phyloP scores from a whole-genome alignment of 805 yeast genomes.

The Brettanomyces sp. region DNA sequence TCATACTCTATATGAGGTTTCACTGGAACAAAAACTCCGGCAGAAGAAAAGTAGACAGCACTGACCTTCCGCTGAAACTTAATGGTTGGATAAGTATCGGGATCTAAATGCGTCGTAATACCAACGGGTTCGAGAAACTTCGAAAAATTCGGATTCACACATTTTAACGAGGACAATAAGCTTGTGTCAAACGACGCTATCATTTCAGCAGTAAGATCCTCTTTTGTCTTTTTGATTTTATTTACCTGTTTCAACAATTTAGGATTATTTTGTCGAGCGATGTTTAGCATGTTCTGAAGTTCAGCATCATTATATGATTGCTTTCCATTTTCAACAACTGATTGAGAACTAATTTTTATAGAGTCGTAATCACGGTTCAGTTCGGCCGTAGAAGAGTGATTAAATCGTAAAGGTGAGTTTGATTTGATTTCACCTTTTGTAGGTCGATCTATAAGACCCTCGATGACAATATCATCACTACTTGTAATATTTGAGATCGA shows the following conservation, averaged over 20 bases:
- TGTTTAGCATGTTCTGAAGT: constrained; percentile 14
- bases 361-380: not conserved
- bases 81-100: constrained; percentile 31
- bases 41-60: constrained; percentile 37
- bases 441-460: not conserved
- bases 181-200: constrained; percentile 30
- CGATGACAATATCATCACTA: not conserved
- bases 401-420: not conserved
- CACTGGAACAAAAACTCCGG: constrained; percentile 50
- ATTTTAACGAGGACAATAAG: constrained; percentile 22
- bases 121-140: constrained; percentile 8
- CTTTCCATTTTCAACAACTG: too few relatives aligned
- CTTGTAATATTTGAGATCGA: not conserved
- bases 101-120: constrained; percentile 3
- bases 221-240: constrained; percentile 33
- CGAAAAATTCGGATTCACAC: constrained; percentile 13
- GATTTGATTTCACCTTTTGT: not conserved
- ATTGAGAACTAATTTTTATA: too few relatives aligned
- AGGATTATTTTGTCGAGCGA: constrained; percentile 10
- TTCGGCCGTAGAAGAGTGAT: not conserved
- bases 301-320: constrained; percentile 5
- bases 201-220: constrained; percentile 43
- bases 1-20: constrained; percentile 33
- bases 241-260: constrained; percentile 23
- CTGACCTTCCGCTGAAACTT: constrained; percentile 42